Percentiles rank a stretch among this genome's conserved stretches.
These are phyloP conservation scores for Amyloporia xantha DNA, from an alignment of 768 basidiomycete genomes.

Conservation along the genomic window DNA sequence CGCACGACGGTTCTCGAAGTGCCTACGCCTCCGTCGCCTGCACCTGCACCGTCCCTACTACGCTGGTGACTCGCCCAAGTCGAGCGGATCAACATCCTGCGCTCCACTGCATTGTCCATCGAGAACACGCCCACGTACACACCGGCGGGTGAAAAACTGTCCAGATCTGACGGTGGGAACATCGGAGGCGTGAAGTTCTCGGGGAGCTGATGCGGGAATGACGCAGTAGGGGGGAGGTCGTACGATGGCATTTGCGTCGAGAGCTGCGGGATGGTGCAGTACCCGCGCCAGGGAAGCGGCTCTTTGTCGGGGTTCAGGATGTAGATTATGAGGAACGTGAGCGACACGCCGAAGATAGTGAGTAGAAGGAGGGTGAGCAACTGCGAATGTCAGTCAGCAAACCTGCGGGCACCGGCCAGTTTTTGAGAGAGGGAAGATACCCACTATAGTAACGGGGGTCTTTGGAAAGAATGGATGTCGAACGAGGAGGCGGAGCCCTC, in stretches of 20 bases:
- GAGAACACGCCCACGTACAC: slow-evolving; percentile 89
- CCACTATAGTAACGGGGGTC: slow-evolving; percentile 75
- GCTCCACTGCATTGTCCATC: slow-evolving; percentile 76
- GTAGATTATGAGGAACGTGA: slow-evolving; percentile 86
- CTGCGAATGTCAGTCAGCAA: slow-evolving; percentile 26
- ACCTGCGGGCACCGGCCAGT: not conserved
- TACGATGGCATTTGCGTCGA: slow-evolving; percentile 38
- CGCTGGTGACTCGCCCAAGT: slow-evolving; percentile 85
- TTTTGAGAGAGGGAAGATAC: slow-evolving; percentile 22
- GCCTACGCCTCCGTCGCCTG: slow-evolving; percentile 61
- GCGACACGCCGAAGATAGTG: slow-evolving; percentile 71
- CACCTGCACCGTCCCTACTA: slow-evolving; percentile 67
- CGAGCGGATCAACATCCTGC: slow-evolving; percentile 79
- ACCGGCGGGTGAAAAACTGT: slow-evolving; percentile 74
- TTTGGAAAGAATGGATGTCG: slow-evolving; percentile 74
- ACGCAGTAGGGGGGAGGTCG: slow-evolving; percentile 31
- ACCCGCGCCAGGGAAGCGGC: slow-evolving; percentile 89
- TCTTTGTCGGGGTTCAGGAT: slow-evolving; percentile 95
- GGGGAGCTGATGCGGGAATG: slow-evolving; percentile 34
- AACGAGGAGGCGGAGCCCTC: slow-evolving; percentile 48
- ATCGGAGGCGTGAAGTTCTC: slow-evolving; percentile 28
- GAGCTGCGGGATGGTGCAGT: slow-evolving; percentile 69
- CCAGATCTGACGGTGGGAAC: slow-evolving; percentile 73
- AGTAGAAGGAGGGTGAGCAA: slow-evolving; percentile 69
- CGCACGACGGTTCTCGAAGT: slow-evolving; percentile 82